Conservation (phyloP, 108 stramenopile species). For the Cyclotella atomus region DNA sequence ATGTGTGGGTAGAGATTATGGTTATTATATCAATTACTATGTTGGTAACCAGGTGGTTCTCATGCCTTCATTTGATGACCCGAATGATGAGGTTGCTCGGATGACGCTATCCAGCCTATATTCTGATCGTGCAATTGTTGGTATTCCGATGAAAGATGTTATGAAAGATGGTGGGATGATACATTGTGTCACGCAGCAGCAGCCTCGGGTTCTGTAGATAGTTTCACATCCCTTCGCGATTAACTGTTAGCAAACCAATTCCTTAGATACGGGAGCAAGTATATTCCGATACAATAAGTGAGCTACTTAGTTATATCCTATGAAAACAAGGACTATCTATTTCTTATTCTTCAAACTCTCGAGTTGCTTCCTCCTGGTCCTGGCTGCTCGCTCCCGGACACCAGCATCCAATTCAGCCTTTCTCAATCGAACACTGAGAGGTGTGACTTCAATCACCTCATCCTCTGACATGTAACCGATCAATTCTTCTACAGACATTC, state of each 20-base stretch:
- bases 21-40: conserved; percentile 52
- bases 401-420: conserved; percentile 83
- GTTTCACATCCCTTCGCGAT: too few species aligned
- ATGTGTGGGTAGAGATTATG: conserved; percentile 28
- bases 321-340: background rate
- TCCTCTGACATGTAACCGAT: conserved; percentile 95
- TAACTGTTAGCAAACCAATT: too few species aligned
- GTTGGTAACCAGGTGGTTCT: conserved; percentile 53
- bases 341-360: conserved; percentile 33
- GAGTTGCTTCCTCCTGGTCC: conserved; percentile 75
- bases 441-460: conserved; percentile 97
- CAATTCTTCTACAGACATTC: conserved; percentile 91
- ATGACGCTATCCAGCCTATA: conserved; percentile 19
- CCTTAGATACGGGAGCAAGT: too few species aligned
- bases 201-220: conserved; percentile 17
- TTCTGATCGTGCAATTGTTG: conserved; percentile 21
- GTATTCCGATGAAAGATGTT: conserved; percentile 21
- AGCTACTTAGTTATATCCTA: too few species aligned
- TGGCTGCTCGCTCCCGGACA: conserved; percentile 63
- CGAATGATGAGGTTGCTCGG: conserved; percentile 42
- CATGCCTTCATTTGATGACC: conserved; percentile 46
- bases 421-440: conserved; percentile 85
- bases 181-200: conserved; percentile 53
- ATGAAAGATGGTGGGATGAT: conserved; percentile 51
- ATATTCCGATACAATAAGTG: too few species aligned